These are phyloP conservation scores for Saturnispora halmiae DNA, from an alignment of 805 yeast species.

Conservation along the genomic window DNA sequence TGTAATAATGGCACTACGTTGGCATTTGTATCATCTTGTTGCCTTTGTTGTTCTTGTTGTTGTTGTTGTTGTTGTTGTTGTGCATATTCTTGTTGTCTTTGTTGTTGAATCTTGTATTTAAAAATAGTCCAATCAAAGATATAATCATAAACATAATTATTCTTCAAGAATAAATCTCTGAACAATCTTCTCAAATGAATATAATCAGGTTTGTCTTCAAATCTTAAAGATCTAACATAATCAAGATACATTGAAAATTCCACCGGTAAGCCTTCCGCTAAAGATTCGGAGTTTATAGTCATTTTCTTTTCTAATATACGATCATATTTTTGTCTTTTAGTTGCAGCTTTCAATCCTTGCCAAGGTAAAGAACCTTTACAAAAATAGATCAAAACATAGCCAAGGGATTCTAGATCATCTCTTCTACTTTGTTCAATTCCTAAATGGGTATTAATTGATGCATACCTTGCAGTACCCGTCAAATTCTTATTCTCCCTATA, in stretches of 20 bases:
- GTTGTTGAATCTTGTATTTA: slow-evolving; percentile 57
- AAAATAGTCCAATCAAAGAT: slow-evolving; percentile 95
- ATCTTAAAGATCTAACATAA: slow-evolving; percentile 82
- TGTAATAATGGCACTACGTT: too few relatives aligned
- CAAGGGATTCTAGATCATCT: slow-evolving; percentile 91
- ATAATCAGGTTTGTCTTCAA: slow-evolving; percentile 96
- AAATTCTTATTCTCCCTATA: slow-evolving; percentile 92
- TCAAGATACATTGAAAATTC: slow-evolving; percentile 84
- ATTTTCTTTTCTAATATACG: slow-evolving; percentile 91
- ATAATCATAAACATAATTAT: slow-evolving; percentile 86
- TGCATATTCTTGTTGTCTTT: slow-evolving; percentile 28
- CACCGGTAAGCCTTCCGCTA: slow-evolving; percentile 85
- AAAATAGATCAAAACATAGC: slow-evolving; percentile 88
- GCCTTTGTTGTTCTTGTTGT: slow-evolving; percentile 14
- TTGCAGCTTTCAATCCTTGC: slow-evolving; percentile 97
- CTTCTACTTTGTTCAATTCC: slow-evolving; percentile 96
- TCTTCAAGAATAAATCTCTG: slow-evolving; percentile 80
- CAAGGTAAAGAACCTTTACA: slow-evolving; percentile 95
- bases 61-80: slow-evolving; percentile 19
- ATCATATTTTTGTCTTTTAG: slow-evolving; percentile 94
- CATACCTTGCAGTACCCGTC: slow-evolving; percentile 97
- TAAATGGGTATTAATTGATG: slow-evolving; percentile 88
- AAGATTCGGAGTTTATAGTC: slow-evolving; percentile 75
- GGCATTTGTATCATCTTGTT: too few relatives aligned
- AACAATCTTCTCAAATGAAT: slow-evolving; percentile 78